Conservation (phyloP, 441 rosid genomes). For the Pelargonium cotyledonis region DNA sequence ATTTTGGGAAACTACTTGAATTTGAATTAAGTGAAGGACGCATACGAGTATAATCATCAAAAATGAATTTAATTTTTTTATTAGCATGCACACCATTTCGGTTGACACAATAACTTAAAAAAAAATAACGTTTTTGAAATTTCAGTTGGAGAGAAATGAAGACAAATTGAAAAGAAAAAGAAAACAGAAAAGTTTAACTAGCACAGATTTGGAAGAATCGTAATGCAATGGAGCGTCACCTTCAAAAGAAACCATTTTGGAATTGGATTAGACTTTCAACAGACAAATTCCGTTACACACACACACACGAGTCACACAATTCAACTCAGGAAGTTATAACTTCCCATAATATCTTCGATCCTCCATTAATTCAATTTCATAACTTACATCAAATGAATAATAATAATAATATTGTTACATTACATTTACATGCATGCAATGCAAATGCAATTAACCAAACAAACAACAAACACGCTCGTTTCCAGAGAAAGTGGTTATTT, state of each 20-base stretch:
- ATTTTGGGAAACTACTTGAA: too few species aligned
- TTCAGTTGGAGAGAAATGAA: neutral
- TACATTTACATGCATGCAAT: neutral
- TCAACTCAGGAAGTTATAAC: too few species aligned
- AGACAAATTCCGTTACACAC: too few species aligned
- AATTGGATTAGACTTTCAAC: neutral
- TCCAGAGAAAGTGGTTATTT: constrained; percentile 29
- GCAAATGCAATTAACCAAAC: neutral
- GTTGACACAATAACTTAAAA: neutral
- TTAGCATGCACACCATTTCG: neutral
- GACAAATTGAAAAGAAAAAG: neutral
- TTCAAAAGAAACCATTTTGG: neutral
- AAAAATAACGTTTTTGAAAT: neutral
- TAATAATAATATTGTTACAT: too few species aligned
- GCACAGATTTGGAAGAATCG: constrained; percentile 10
- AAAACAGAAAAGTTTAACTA: constrained; percentile 3
- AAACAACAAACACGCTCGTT: constrained; percentile 28
- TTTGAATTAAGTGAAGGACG: too few species aligned
- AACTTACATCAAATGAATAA: too few species aligned
- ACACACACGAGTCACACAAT: too few species aligned
- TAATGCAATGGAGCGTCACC: too few species aligned
- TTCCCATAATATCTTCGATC: too few species aligned
- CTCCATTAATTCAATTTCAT: too few species aligned
- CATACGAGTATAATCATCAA: too few species aligned
- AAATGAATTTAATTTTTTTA: too few species aligned